Evolutionary conservation across 805 yeast species (phyloP).

Genomic region (Candida montana): DNA sequence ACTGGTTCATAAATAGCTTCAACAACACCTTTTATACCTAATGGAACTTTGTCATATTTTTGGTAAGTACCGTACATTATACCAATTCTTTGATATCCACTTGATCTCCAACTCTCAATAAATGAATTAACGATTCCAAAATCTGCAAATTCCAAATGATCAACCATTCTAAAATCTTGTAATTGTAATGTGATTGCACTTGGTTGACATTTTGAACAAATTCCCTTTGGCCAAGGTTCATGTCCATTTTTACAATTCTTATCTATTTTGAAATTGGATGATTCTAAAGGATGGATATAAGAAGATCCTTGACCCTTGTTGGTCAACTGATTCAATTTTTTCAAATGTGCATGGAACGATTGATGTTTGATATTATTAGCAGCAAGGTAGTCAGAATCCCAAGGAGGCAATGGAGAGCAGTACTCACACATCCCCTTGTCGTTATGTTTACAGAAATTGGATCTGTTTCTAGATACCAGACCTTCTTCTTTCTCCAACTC

Average conservation of each 20-base stretch:
- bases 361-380: conserved; percentile 79
- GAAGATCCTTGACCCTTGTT: conserved; percentile 55
- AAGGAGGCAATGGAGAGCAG: conserved; percentile 93
- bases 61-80: conserved; percentile 79
- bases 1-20: conserved; percentile 93
- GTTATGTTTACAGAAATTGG: conserved; percentile 75
- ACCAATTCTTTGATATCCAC: conserved; percentile 86
- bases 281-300: conserved; percentile 75
- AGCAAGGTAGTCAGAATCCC: conserved; percentile 74
- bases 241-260: conserved; percentile 73
- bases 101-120: conserved; percentile 85
- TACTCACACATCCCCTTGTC: conserved; percentile 97
- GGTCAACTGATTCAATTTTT: conserved; percentile 60
- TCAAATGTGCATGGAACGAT: conserved; percentile 79
- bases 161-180: conserved; percentile 92
- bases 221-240: conserved; percentile 90
- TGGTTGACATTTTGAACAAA: conserved; percentile 96
- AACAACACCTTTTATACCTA: conserved; percentile 91
- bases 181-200: conserved; percentile 88
- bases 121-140: conserved; percentile 71
- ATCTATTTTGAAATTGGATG: conserved; percentile 62
- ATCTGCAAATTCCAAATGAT: conserved; percentile 87
- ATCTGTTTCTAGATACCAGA: conserved; percentile 56
- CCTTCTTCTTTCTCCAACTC: conserved; percentile 64
- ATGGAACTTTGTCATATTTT: conserved; percentile 74